Evolutionary conservation across 768 basidiomycete genomes (phyloP).

Genomic region (Phaeotremella fagi): DNA sequence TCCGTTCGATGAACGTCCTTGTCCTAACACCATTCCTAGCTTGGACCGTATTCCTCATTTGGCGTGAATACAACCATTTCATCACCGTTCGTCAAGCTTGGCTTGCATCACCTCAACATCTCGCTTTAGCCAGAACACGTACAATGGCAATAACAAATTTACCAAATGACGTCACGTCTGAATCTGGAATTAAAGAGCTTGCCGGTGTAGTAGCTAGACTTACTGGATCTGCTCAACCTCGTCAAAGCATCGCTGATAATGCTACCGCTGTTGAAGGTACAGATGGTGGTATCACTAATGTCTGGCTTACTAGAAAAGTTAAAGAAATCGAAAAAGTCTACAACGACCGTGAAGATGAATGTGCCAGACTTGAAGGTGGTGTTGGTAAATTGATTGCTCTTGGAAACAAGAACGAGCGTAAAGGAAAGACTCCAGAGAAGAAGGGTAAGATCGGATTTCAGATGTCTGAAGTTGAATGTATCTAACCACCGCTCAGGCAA

Average conservation of each 20-base stretch:
- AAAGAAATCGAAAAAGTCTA: constrained; percentile 46
- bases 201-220: constrained; percentile 26
- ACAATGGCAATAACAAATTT: constrained; percentile 46
- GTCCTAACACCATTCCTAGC: background rate
- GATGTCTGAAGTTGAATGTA: background rate
- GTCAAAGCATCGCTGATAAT: constrained; percentile 11
- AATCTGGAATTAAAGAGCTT: constrained; percentile 36
- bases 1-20: background rate
- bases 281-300: constrained; percentile 30
- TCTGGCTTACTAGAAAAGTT: constrained; percentile 47
- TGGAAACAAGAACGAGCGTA: constrained; percentile 46
- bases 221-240: constrained; percentile 11
- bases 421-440: constrained; percentile 47
- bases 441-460: constrained; percentile 29
- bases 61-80: constrained; percentile 46
- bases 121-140: constrained; percentile 40
- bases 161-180: constrained; percentile 41
- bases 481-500: constrained; percentile 15
- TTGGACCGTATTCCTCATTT: constrained; percentile 47
- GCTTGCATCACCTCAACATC: constrained; percentile 45
- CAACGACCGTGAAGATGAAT: constrained; percentile 46
- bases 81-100: constrained; percentile 45
- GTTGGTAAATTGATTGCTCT: constrained; percentile 43
- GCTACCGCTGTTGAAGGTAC: constrained; percentile 8
- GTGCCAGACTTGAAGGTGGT: constrained; percentile 46